phyloP scores from a whole-genome alignment of 306 rosid species.

The Albizia julibrissin region DNA sequence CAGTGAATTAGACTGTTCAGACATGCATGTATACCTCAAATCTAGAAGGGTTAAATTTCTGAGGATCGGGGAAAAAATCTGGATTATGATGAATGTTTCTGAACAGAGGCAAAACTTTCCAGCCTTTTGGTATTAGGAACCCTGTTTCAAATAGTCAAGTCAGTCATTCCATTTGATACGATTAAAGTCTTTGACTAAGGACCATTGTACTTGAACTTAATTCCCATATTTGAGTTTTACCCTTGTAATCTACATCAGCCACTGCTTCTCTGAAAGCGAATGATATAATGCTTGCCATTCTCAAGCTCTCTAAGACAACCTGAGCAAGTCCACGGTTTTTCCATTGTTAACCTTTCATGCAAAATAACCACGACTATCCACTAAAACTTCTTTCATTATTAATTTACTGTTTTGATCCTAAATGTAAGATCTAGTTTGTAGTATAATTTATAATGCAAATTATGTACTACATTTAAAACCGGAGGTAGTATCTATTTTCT shows the following conservation, averaged over 20 bases:
- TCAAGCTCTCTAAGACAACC: conserved; percentile 87
- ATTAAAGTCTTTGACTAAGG: not conserved
- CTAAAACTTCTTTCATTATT: not conserved
- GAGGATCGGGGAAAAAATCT: conserved; percentile 72
- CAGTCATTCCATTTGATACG: conserved; percentile 7
- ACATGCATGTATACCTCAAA: conserved; percentile 66
- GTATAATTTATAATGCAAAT: too few relatives aligned
- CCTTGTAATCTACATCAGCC: conserved; percentile 86
- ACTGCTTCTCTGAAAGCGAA: conserved; percentile 93
- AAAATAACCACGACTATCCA: conserved; percentile 16
- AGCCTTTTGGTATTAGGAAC: conserved; percentile 86
- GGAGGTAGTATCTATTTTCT: not conserved
- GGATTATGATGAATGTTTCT: conserved; percentile 90
- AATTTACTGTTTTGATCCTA: not conserved
- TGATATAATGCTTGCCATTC: conserved; percentile 91
- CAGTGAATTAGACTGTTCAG: conserved; percentile 10
- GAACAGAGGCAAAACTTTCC: conserved; percentile 97
- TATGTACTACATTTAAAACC: too few relatives aligned
- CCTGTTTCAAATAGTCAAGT: conserved; percentile 57
- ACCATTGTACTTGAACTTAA: not conserved
- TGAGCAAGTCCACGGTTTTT: conserved; percentile 39
- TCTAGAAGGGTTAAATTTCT: conserved; percentile 79
- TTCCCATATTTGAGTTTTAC: conserved; percentile 30
- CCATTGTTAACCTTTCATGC: conserved; percentile 23
- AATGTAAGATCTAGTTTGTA: too few relatives aligned